Evolutionary conservation across 495 filamentous ascomycete species (phyloP).

Genomic region (Penicillium parvum): DNA sequence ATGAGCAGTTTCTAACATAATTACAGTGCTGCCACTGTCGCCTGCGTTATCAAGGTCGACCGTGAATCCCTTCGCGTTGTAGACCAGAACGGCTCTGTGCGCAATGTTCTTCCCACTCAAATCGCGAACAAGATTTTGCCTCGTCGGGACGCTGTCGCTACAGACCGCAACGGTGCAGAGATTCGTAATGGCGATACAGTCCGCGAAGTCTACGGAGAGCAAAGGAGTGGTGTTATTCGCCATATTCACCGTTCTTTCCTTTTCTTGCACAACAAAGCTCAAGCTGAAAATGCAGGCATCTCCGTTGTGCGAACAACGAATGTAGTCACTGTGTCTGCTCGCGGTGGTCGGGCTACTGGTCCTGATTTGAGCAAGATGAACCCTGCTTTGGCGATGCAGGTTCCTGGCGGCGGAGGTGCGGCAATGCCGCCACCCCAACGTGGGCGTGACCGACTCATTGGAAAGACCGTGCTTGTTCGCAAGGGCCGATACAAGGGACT

Average conservation of each 20-base stretch:
- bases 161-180: conserved; percentile 89
- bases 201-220: conserved; percentile 82
- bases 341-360: conserved; percentile 68
- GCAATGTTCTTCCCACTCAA: conserved; percentile 81
- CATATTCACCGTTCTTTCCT: conserved; percentile 88
- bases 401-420: conserved; percentile 30
- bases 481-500: conserved; percentile 87
- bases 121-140: conserved; percentile 81
- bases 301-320: conserved; percentile 83
- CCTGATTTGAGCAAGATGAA: conserved; percentile 92
- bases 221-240: conserved; percentile 78
- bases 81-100: conserved; percentile 80
- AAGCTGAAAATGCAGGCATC: conserved; percentile 82
- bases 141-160: conserved; percentile 78
- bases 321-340: conserved; percentile 83
- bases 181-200: conserved; percentile 89
- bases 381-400: conserved; percentile 66
- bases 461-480: conserved; percentile 82
- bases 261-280: conserved; percentile 80
- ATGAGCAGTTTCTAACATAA: conserved; percentile 28
- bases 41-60: conserved; percentile 90
- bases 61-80: conserved; percentile 85
- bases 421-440: conserved; percentile 74
- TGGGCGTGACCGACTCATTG: conserved; percentile 80
- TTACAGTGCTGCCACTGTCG: conserved; percentile 73